Base-by-base conservation (phyloP, 2,329 filamentous ascomycete genomes). In the Penicillium sp. region DNA sequence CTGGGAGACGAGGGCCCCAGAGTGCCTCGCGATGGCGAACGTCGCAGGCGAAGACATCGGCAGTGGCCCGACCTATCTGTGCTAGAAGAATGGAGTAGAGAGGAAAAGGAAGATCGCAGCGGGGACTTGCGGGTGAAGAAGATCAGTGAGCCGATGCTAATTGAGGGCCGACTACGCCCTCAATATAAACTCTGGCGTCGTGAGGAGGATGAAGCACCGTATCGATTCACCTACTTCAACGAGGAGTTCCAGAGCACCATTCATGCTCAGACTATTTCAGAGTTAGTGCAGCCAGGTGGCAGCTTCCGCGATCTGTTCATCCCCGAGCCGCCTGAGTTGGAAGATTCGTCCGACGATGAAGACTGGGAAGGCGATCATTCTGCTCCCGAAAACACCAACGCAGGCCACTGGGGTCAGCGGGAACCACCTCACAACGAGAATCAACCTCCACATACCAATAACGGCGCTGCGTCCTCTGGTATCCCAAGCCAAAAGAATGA, bases 211-310 rank as follows among this genome's bases (percentile, higher is more conserved):
- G 91, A 96, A 50, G 81, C 84, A 0, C 93, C 93, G 0, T 97
- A 94, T 63, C 80, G 93, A 17, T 98, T 96, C 64, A 97, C 93
- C 0, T 98, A 98, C 65, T 98, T 98, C 75, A 97, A 97, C 64
- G 93, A 97, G 62, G 88, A 95, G 48, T 88, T 97, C 40, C 85
- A 88, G 57, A 94, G 87, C 64, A 98, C 93, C 0, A 94, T 98
- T 47, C 93, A 98, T 65, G 93, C 89, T 45, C 87, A 94, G 65
- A 93, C 86, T 0, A 95, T 98, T 41, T 94, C 89, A 2, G 93
- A 96, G 62, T 77, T 98, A 14, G 78, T 94, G 7, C 89, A 95
- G 53, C 83, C 87, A 0, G 93, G 88, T 4, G 79, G 83, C 45
- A 86, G 79, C 29, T 98, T 98, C 63, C 78, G 77, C 43, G 87